Evolutionary conservation across 1,284 basidiomycete species (phyloP).

Genomic region (Tetrapyrgos nigripes): DNA sequence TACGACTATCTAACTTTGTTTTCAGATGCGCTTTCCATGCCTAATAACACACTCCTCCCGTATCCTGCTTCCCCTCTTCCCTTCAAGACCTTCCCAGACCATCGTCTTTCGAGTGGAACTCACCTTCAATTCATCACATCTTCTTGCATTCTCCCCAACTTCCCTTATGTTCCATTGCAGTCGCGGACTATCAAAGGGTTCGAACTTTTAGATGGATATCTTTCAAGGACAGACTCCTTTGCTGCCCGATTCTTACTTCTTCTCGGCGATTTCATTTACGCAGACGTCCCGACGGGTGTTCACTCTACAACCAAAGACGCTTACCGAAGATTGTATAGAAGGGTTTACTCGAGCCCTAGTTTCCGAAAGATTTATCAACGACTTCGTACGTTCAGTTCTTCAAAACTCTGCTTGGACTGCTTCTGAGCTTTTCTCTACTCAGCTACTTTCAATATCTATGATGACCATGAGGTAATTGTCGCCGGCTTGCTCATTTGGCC

Average conservation of each 20-base stretch:
- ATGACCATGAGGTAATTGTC: slow-evolving; percentile 68
- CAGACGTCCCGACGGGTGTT: slow-evolving; percentile 76
- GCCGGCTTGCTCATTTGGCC: not conserved
- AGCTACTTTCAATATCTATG: slow-evolving; percentile 70
- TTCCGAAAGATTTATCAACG: slow-evolving; percentile 71
- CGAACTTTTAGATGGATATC: slow-evolving; percentile 66
- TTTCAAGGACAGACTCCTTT: slow-evolving; percentile 25
- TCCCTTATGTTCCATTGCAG: slow-evolving; percentile 65
- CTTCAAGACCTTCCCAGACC: slow-evolving; percentile 77
- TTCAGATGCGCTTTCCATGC: slow-evolving; percentile 58
- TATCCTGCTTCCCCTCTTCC: slow-evolving; percentile 57
- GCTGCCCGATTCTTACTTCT: slow-evolving; percentile 58
- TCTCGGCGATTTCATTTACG: slow-evolving; percentile 80
- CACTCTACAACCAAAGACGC: slow-evolving; percentile 60
- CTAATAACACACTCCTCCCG: slow-evolving; percentile 51
- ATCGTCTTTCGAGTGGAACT: slow-evolving; percentile 54
- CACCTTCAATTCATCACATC: slow-evolving; percentile 72
- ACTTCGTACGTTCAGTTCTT: slow-evolving; percentile 55
- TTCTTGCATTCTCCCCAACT: slow-evolving; percentile 70
- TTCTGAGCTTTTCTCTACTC: slow-evolving; percentile 2
- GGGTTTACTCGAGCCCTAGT: slow-evolving; percentile 68
- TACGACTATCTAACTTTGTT: slow-evolving; percentile 14
- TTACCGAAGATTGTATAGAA: slow-evolving; percentile 69
- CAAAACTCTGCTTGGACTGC: not conserved
- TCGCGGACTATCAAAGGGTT: slow-evolving; percentile 68